Evolutionary conservation across 768 basidiomycete species (phyloP), one percentile per base, ranked within the genome.

Genomic region (Russula griseocarnosa): DNA sequence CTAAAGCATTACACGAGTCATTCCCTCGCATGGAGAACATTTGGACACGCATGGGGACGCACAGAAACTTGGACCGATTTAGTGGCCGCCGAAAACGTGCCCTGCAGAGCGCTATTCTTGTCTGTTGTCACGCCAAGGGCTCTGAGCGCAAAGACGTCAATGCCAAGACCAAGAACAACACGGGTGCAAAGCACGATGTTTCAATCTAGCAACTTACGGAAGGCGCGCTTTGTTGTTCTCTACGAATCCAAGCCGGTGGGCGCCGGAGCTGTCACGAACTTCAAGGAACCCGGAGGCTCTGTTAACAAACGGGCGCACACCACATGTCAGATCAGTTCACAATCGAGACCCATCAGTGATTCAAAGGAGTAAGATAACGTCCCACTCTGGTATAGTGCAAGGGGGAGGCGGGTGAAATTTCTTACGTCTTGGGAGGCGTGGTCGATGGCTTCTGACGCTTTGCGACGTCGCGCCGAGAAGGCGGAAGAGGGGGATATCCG

Each of bases 401-500:
- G 18, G 36, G 22, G 54, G 24, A 3, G 18, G 9, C 5, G 36
- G 32, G 6, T 5, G 32, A 18, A 22, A 1, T 34, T 11, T 22
- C 60, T 47, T 26, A 61, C 60, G 44, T 55, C 13, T 16, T 16
- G 32, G 32, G 46, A 0, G 44, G 60, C 34, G 20, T 11, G 16
- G 32, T 0, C n/a, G 60, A 62, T 4, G 61, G 26, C 28, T 38
- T 28, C 1, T 30, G 10, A 5, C 40, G 56, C 32, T 46, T 58
- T 1, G 56, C 56, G 16, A 28, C 28, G 7, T 58, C 56, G 0
- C 62, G 55, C 3, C 62, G 56, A 0, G 30, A 44, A 2, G 62
- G 62, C 4, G 55, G 62, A 9, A 63, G 40, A 8, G 50, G 55
- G 9, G 62, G 62, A 22, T 38, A 55, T 5, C 62, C 62, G 20